Evolutionary conservation across 2,329 filamentous ascomycete species (phyloP).

Genomic region (Sclerotinia nivalis): DNA sequence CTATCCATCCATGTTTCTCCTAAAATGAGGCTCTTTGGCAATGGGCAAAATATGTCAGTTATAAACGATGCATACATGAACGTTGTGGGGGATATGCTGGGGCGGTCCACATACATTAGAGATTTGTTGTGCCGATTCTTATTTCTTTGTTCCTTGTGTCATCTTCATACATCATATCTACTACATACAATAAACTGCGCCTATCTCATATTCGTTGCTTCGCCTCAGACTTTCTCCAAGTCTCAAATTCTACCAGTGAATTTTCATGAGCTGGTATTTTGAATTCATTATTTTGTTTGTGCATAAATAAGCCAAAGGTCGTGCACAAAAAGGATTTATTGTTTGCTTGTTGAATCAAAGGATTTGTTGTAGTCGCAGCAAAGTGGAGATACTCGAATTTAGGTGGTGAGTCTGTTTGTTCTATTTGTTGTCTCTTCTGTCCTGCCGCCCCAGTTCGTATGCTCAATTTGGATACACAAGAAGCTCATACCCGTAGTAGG

Average conservation of each 20-base stretch:
- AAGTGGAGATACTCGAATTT: constrained; percentile 16
- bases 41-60: background rate
- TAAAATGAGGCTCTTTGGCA: constrained; percentile 11
- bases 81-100: constrained; percentile 12
- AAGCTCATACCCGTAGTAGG: constrained; percentile 19
- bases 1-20: background rate
- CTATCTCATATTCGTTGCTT: constrained; percentile 7
- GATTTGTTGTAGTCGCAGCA: constrained; percentile 13
- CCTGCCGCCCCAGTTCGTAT: background rate
- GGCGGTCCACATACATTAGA: constrained; percentile 9
- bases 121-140: background rate
- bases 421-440: constrained; percentile 11
- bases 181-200: background rate
- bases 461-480: constrained; percentile 15
- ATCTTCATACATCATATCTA: background rate
- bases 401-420: constrained; percentile 21
- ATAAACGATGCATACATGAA: constrained; percentile 10
- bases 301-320: constrained; percentile 10
- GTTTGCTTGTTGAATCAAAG: constrained; percentile 11
- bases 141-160: background rate
- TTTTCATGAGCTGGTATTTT: background rate
- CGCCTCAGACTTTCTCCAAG: constrained; percentile 4
- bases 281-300: background rate
- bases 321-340: constrained; percentile 5
- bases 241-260: background rate